Evolutionary conservation across 306 rosid genomes (phyloP).

Genomic region (Rubus parviflorus): DNA sequence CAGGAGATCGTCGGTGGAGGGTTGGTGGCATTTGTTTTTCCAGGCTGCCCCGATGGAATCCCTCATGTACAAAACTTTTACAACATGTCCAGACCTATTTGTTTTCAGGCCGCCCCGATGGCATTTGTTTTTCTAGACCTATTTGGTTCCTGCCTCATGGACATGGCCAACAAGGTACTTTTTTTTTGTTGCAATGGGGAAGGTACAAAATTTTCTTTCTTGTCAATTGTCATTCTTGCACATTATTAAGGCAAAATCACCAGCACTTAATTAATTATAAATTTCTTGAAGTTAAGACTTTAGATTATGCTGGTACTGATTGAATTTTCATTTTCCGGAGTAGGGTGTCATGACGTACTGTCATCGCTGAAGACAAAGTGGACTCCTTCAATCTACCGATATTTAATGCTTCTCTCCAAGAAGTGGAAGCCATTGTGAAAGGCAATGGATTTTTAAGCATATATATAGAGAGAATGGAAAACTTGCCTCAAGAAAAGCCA

Average conservation of each 20-base stretch:
- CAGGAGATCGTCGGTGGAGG: slow-evolving; percentile 31
- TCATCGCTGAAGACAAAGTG: slow-evolving; percentile 21
- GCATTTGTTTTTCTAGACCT: no score
- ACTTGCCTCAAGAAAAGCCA: slow-evolving; percentile 8
- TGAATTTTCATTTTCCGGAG: neutral
- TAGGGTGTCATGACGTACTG: no score
- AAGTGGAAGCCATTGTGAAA: slow-evolving; percentile 24
- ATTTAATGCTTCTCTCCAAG: slow-evolving; percentile 5
- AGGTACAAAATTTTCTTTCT: no score
- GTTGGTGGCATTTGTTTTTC: slow-evolving; percentile 23
- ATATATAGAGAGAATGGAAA: slow-evolving; percentile 22
- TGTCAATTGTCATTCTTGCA: neutral
- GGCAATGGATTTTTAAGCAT: slow-evolving; percentile 20
- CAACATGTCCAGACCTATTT: neutral
- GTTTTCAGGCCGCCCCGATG: no score
- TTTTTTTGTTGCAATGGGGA: no score
- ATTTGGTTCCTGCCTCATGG: slow-evolving; percentile 19
- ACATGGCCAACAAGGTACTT: slow-evolving; percentile 25
- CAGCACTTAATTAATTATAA: neutral
- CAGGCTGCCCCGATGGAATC: slow-evolving; percentile 1
- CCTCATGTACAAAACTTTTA: neutral
- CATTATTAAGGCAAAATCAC: neutral
- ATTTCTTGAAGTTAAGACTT: no score
- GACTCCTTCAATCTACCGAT: slow-evolving; percentile 24
- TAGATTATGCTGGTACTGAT: neutral